Evolutionary conservation across 1,139 yeast genomes (phyloP).

Genomic region (Diutina scorzettiae): DNA sequence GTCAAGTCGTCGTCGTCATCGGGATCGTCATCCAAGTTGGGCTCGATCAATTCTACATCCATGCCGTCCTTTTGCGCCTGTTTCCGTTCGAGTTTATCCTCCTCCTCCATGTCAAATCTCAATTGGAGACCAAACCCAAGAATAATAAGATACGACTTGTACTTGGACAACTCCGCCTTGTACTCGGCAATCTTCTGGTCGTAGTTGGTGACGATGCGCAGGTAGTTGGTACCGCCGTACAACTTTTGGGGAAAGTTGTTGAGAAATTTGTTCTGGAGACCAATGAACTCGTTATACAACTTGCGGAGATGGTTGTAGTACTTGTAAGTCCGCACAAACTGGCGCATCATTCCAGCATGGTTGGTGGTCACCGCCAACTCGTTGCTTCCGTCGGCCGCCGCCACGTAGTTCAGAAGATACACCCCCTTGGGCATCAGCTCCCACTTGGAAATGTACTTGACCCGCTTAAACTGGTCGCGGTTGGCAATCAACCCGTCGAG

Average conservation of each 20-base stretch:
- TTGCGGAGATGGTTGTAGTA: constrained; percentile 31
- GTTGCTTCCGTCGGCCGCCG: constrained; percentile 12
- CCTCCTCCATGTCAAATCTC: constrained; percentile 31
- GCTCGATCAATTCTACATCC: constrained; percentile 9
- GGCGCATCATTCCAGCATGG: constrained; percentile 36
- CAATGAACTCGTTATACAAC: constrained; percentile 24
- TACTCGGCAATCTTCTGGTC: constrained; percentile 30
- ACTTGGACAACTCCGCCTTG: constrained; percentile 31
- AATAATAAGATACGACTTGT: constrained; percentile 33
- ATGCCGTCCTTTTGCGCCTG: constrained; percentile 7
- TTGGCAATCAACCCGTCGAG: constrained; percentile 25
- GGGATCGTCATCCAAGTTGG: constrained; percentile 11
- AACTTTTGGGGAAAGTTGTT: constrained; percentile 15
- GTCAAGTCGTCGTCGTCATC: constrained; percentile 16
- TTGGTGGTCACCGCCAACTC: constrained; percentile 14
- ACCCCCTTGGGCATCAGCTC: constrained; percentile 32
- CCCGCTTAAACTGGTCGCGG: constrained; percentile 24
- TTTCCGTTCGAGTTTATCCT: constrained; percentile 13
- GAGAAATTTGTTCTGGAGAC: constrained; percentile 21
- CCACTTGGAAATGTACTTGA: constrained; percentile 27
- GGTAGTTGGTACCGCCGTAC: constrained; percentile 22
- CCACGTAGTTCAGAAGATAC: constrained; percentile 26
- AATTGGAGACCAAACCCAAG: constrained; percentile 38
- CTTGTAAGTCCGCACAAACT: constrained; percentile 31
- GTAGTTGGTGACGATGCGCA: constrained; percentile 25